These are phyloP conservation scores for Alternaria sp. DNA, from an alignment of 2,329 filamentous ascomycete genomes.

Conservation along the genomic window DNA sequence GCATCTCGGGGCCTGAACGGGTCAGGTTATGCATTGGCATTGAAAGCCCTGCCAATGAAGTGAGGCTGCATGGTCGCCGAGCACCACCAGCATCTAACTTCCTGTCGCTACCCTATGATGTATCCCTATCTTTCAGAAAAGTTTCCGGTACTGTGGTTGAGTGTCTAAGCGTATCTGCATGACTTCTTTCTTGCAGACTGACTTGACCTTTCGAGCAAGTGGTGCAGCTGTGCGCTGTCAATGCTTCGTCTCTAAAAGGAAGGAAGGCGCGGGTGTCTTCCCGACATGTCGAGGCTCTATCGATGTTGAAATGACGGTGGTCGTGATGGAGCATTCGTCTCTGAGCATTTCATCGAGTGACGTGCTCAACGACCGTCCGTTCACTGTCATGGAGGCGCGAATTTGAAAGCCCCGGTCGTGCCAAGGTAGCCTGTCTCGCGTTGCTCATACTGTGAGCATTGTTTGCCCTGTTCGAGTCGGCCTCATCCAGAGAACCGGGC, in stretches of 20 bases:
- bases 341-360: slow-evolving; percentile 7
- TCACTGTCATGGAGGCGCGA: slow-evolving; percentile 32
- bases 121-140: slow-evolving; percentile 5
- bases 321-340: background rate
- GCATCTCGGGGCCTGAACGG: background rate
- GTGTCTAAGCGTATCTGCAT: slow-evolving; percentile 1
- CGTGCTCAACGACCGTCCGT: slow-evolving; percentile 29
- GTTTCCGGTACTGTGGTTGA: slow-evolving; percentile 1
- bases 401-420: slow-evolving; percentile 28
- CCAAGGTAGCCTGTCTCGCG: slow-evolving; percentile 14
- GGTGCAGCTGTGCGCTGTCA: slow-evolving; percentile 1
- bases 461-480: slow-evolving; percentile 24
- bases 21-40: slow-evolving; percentile 4
- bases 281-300: background rate
- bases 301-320: slow-evolving; percentile 5
- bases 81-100: slow-evolving; percentile 8
- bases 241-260: slow-evolving; percentile 10
- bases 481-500: slow-evolving; percentile 16
- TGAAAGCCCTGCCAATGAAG: slow-evolving; percentile 30
- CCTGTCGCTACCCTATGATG: slow-evolving; percentile 18
- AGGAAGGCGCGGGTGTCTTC: slow-evolving; percentile 4
- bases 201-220: background rate
- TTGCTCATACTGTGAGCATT: slow-evolving; percentile 23
- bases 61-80: slow-evolving; percentile 38
- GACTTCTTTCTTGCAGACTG: slow-evolving; percentile 1